Conservation (phyloP, 192 early-diverging fungal genomes). For the Backusella luteola region DNA sequence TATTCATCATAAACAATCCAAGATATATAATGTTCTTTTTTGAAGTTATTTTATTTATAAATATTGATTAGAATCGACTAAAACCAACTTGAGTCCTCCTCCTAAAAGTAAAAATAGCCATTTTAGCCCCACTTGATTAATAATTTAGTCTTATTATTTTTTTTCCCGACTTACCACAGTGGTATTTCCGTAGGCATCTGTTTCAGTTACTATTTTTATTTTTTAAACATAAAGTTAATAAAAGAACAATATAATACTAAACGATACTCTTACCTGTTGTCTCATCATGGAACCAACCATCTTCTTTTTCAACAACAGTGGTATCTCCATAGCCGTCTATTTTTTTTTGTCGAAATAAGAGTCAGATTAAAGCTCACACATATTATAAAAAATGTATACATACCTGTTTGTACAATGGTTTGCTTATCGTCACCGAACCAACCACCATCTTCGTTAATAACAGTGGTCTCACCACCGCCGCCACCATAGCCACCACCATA, state of each 20-base stretch:
- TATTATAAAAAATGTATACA: neutral
- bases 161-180: constrained; percentile 4
- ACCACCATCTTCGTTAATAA: constrained; percentile 33
- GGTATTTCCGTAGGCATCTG: constrained; percentile 32
- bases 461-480: constrained; percentile 20
- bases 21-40: neutral
- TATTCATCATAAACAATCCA: no score
- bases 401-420: constrained; percentile 28
- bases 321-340: constrained; percentile 32
- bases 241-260: neutral
- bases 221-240: neutral
- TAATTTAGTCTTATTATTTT: neutral
- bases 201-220: constrained; percentile 23
- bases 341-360: neutral
- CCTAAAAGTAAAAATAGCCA: neutral
- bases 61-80: neutral
- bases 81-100: constrained; percentile 10
- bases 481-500: neutral
- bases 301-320: constrained; percentile 18
- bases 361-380: neutral
- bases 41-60: neutral
- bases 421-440: constrained; percentile 30
- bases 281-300: constrained; percentile 33
- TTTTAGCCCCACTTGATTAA: neutral
- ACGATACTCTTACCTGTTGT: constrained; percentile 15